These are phyloP conservation scores for Cyathus striatus DNA, from an alignment of 768 basidiomycete genomes.

Conservation along the genomic window DNA sequence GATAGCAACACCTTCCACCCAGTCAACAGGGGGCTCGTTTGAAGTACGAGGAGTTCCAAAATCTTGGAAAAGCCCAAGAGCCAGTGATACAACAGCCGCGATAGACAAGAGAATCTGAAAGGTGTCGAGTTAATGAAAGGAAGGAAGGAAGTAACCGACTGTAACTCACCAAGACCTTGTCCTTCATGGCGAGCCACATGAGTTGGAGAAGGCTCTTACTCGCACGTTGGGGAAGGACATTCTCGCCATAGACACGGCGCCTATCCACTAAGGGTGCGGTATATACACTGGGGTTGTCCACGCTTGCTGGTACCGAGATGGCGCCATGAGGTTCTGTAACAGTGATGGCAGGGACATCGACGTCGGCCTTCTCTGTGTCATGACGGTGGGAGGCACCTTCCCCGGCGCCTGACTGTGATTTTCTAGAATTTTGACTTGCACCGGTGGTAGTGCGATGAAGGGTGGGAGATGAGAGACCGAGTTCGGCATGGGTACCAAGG, in stretches of 20 bases:
- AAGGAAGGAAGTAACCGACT: constrained; percentile 2
- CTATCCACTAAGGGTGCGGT: constrained; percentile 55
- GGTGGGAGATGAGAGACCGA: constrained; percentile 34
- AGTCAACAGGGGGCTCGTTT: constrained; percentile 80
- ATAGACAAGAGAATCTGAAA: constrained; percentile 80
- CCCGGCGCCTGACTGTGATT: constrained; percentile 15
- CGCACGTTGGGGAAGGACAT: constrained; percentile 65
- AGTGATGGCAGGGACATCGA: constrained; percentile 25
- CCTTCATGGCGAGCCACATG: constrained; percentile 85
- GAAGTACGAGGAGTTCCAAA: constrained; percentile 63
- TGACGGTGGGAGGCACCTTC: constrained; percentile 19
- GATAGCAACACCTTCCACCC: constrained; percentile 93
- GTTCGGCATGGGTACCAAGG: constrained; percentile 60
- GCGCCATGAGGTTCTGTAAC: constrained; percentile 34
- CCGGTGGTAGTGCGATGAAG: constrained; percentile 1
- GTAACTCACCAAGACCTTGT: constrained; percentile 77
- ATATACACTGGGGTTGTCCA: constrained; percentile 16
- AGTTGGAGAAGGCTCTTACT: constrained; percentile 67
- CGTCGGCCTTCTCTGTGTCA: constrained; percentile 13
- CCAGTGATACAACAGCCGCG: constrained; percentile 89
- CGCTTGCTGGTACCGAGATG: constrained; percentile 6
- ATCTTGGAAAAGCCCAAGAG: constrained; percentile 91
- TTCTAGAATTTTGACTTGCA: constrained; percentile 11
- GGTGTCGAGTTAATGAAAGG: constrained; percentile 2
- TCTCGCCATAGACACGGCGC: constrained; percentile 66